Conservation (phyloP, 1,284 basidiomycete species). For the Ceratobasidium sp. region DNA sequence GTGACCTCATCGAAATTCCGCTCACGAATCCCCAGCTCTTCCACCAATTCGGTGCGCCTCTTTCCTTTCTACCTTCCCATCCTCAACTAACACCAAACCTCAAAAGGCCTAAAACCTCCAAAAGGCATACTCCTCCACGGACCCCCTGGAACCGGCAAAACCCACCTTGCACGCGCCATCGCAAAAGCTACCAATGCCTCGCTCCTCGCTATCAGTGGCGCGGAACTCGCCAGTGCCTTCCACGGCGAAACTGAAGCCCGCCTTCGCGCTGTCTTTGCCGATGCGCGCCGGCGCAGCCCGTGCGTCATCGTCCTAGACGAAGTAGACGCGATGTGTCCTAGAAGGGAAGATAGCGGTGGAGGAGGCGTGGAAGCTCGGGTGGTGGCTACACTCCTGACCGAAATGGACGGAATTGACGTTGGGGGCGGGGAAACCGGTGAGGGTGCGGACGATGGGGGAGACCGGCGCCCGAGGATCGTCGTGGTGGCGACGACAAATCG, state of each 20-base stretch:
- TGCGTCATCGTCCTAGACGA: conserved; percentile 97
- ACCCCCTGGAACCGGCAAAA: conserved; percentile 95
- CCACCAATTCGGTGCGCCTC: conserved; percentile 75
- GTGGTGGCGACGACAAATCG: conserved; percentile 98
- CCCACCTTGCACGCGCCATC: conserved; percentile 90
- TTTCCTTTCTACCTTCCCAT: background rate
- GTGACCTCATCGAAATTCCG: conserved; percentile 95
- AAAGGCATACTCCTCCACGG: conserved; percentile 91
- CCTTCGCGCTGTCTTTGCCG: conserved; percentile 87
- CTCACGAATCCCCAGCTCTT: conserved; percentile 91
- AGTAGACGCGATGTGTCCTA: conserved; percentile 93
- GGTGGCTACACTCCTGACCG: conserved; percentile 93
- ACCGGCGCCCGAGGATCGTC: conserved; percentile 76
- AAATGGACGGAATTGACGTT: conserved; percentile 95
- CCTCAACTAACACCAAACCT: background rate
- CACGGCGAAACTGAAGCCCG: conserved; percentile 97
- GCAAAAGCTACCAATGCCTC: conserved; percentile 70
- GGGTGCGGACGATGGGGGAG: too few relatives aligned
- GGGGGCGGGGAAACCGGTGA: conserved; percentile 57
- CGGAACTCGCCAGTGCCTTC: conserved; percentile 93
- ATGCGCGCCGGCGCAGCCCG: conserved; percentile 83
- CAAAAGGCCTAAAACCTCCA: conserved; percentile 83
- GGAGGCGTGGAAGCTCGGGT: conserved; percentile 97
- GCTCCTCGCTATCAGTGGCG: conserved; percentile 91
- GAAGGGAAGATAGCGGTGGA: conserved; percentile 85